phyloP scores from a whole-genome alignment of 1,139 yeast genomes.

The Pneumocystis jirovecii region DNA sequence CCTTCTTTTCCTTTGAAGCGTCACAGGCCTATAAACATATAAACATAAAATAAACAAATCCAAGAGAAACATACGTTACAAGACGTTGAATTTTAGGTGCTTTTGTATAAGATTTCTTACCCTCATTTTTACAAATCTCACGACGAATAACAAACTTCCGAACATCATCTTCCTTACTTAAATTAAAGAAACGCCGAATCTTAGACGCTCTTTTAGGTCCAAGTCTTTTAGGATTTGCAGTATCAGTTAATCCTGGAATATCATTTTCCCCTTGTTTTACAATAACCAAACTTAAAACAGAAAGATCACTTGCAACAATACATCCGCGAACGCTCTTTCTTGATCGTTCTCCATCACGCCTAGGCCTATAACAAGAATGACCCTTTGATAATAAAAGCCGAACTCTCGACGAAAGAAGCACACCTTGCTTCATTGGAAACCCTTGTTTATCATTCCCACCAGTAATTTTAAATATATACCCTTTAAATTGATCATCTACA shows the following conservation, averaged over 20 bases:
- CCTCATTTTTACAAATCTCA: conserved; percentile 83
- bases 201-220: conserved; percentile 99
- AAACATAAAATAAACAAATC: conserved; percentile 41
- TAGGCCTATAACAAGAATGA: conserved; percentile 98
- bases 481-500: conserved; percentile 97
- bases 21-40: conserved; percentile 98
- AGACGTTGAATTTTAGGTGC: conserved; percentile 54
- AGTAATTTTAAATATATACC: conserved; percentile 95
- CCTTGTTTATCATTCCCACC: conserved; percentile 99
- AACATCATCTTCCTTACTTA: conserved; percentile 93
- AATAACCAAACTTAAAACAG: conserved; percentile 83
- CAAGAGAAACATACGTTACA: conserved; percentile 1
- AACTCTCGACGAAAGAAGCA: conserved; percentile 98
- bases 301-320: conserved; percentile 93
- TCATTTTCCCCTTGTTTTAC: conserved; percentile 96
- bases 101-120: conserved; percentile 80
- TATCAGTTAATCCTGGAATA: conserved; percentile 89
- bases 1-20: conserved; percentile 98
- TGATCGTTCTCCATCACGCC: conserved; percentile 99
- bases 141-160: conserved; percentile 95
- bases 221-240: conserved; percentile 93
- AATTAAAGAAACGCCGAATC: conserved; percentile 98
- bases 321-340: conserved; percentile 99
- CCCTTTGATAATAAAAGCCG: conserved; percentile 87
- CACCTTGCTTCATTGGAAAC: conserved; percentile 98